Evolutionary conservation across 148 eudicot species (phyloP), one percentile per base, ranked within the genome.

Genomic region (Fagopyrum homotropicum): DNA sequence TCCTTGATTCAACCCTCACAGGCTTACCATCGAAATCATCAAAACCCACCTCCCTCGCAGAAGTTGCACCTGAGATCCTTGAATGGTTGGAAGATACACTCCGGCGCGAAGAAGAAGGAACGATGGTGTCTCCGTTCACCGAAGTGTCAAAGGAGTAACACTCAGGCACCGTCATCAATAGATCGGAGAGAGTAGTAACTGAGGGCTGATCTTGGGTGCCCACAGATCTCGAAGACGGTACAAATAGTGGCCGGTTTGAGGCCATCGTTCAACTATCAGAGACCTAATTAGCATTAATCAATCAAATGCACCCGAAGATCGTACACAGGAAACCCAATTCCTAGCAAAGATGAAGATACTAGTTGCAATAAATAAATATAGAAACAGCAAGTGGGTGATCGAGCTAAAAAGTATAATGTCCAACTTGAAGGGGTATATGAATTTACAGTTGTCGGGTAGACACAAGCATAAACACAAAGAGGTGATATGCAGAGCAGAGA

Each of bases 1-100:
- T 83, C 77, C 89, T 85, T 15, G 97, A 93, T 40, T 96, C 97
- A 81, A 88, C 72, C 72, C 91, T 81, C 55, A 78, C 75, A 5
- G 88, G 87, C 76, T 77, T 87, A 5, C 86, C 75, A 44, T 88
- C 96, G 26, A 80, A 76, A 77, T 87, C 91, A 44, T 81, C 83
- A 55, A 55, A 83, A 69, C 52, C 82, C 79, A 85, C 93, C 84
- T 89, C 97, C 78, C 82, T 82, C 45, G 81, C 60, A 7, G 97
- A 95, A 79, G 79, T 81, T 79, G 44, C 55, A 40, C 79, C 80
- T 6, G 89, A 88, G 49, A 79, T 77, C 80, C 79, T 82, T 16
- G 85, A 80, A 35, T 83, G 85, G 68, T 77, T 72, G 0, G 97
- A 89, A 0, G 91, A 86, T 75, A 78, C 54, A 57, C 90, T 86